Evolutionary conservation across 306 rosid species (phyloP), one percentile per base, ranked within the genome.

Genomic region (Cicer bijugum): DNA sequence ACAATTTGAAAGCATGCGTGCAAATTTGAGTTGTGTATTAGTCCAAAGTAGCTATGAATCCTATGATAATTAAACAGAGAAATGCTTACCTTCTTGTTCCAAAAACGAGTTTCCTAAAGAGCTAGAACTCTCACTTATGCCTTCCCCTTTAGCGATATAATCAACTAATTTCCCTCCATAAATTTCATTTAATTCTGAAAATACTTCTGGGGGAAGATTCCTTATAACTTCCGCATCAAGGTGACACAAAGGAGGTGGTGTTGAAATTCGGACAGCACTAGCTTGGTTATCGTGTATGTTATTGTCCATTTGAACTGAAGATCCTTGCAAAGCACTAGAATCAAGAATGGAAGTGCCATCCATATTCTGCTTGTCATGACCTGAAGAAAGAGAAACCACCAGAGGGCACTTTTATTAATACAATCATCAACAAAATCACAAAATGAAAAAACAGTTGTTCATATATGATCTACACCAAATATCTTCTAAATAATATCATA

Each of bases 161-260:
- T 85, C 91, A 75, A 71, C 81, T 75, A 94, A 85, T 79, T 87
- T 86, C 73, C 98, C 96, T 39, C 88, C 85, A 67, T 94, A 91
- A 63, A 82, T 59, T 82, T 83, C 90, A 71, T 94, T 94, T 71
- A 91, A 83, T 74, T 94, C 98, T 9, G 85, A 81, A 77, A 94
- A 82, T 50, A 94, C 80, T 67, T 91, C 97, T n/a, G 89, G 82
- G 61, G 98, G 98, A 83, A 94, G 92, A 79, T 82, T 86, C 81
- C 76, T 80, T 74, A 91, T 77, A 82, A 94, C 96, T 77, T 85
- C 97, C 67, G 69, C 69, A 84, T 94, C 98, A 82, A 94, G 98
- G 75, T 82, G 82, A 67, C 81, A 82, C 70, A 94, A 69, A 74
- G 95, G 95, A 53, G 96, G 97, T 10, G 88, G 86, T 65, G 79